Conservation (phyloP, 257 asterid genomes). For the Solanum gandarillasii region DNA sequence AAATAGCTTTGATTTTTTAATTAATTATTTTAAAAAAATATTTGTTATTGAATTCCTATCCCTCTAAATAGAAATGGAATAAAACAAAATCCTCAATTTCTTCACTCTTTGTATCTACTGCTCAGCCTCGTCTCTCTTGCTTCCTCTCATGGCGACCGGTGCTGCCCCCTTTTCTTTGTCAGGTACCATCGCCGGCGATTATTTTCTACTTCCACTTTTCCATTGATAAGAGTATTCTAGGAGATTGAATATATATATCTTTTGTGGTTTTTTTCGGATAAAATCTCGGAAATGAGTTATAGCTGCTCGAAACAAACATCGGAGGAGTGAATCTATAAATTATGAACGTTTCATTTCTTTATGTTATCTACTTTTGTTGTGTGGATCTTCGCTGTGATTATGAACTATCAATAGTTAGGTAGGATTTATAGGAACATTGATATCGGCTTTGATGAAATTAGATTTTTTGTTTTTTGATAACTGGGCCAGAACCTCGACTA, state of each 20-base stretch:
- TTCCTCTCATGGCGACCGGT: slow-evolving; percentile 45
- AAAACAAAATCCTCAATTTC: not conserved
- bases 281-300: not conserved
- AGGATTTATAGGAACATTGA: not conserved
- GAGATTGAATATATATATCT: not conserved
- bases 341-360: not conserved
- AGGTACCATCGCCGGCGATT: slow-evolving; percentile 15
- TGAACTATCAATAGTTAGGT: not conserved
- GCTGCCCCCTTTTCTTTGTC: slow-evolving; percentile 27
- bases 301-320: not conserved
- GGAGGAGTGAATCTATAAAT: not conserved
- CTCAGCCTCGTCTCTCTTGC: not conserved
- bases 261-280: not conserved
- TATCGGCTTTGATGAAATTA: not conserved
- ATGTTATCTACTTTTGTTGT: not conserved
- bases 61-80: not conserved
- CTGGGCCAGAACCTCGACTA: not conserved
- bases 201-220: not conserved
- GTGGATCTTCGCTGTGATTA: not conserved
- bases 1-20: not conserved
- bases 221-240: not conserved
- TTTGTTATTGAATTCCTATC: not conserved
- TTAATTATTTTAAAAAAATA: not conserved
- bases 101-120: not conserved
- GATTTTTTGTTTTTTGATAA: not conserved